Base-by-base conservation (phyloP, 108 stramenopile species). In the Nannochloropsis salina region DNA sequence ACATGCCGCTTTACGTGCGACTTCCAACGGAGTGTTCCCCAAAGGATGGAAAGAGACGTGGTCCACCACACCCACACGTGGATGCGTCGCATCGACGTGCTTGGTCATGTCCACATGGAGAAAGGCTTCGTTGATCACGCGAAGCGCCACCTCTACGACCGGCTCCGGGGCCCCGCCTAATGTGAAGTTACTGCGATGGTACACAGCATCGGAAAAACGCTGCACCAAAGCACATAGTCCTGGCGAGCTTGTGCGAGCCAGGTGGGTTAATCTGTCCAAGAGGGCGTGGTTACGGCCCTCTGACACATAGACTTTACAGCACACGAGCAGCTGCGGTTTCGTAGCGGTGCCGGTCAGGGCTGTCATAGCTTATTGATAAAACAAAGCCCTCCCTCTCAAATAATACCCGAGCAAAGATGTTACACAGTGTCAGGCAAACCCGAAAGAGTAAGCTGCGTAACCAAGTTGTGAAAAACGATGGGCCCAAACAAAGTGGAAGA, bases 111-210 rank as follows among this genome's bases (percentile, higher is more conserved):
- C 61, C n/a, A 74, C 15, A 74, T 6, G 15, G 20, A 4, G 20
- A 15, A 74, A 74, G 2, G 61, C 61, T n/a, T 74, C 61, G 61
- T 74, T n/a, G n/a, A 74, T 74, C 61, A 74, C 61, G 20, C 61
- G 15, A 4, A 74, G n/a, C 15, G 61, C 61, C 61, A 74, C 61
- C 61, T 74, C 61, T n/a, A 74, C 3, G 20, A 74, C 61, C 15
- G 61, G 61, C n/a, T 3, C 61, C 6, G 61, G 61, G 61, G 61
- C 6, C 61, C 61, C 61, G n/a, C 61, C 61, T n/a, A 74, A 74
- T 74, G 61, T 74, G n/a, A 74, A 74, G n/a, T 74, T 74, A n/a
- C 61, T 74, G 61, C 61, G 61, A n/a, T 74, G 61, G 61, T 74
- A 74, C 20, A 74, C 61, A n/a, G 61, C 61, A n/a, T 74, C 61